Evolutionary conservation across 169 alveolate genomes (phyloP), one percentile per base, ranked within the genome.

Genomic region (Perkinsus marinus): DNA sequence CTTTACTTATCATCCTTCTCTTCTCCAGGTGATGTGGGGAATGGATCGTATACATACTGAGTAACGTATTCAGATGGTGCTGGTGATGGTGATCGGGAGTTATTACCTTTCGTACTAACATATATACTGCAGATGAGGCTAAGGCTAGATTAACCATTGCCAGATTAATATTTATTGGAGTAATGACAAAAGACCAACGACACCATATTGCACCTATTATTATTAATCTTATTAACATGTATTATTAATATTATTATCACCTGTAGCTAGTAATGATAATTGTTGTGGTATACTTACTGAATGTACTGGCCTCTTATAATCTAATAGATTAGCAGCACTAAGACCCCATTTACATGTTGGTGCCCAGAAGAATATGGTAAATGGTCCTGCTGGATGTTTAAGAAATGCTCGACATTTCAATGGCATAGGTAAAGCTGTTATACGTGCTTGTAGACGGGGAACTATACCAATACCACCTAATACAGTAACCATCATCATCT

Each of bases 321-420:
- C 99, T 38, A 95, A 94, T 34, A 97, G 46, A 93, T 97, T 97
- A 22, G 99, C 98, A 46, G 97, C 90, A 17, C 98, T 96, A 57
- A 97, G 96, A 41, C 96, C 95, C 99, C 99, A 97, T 92, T 97
- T 97, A 91, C 96, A 96, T 5, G 98, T 93, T 2, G 99, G 99
- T 22, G 98, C 98, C 97, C 98, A 97, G 93, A 97, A 97, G 95
- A 96, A 98, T 68, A 97, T 97, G 39, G 99, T 96, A 92, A 97
- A 96, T 22, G 98, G 98, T 5, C 99, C 99, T 17, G 99, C 98
- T 0, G 98, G 98, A 89, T 97, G 98, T 16, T 57, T 13, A 57
- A 57, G 79, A 30, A 57, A 57, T 57, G 34, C 26, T 57, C 79
- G 7, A 16, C 26, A 13, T 57, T 57, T 57, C 3, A 26, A 57